These are phyloP conservation scores for Sarcocystis neurona DNA, from an alignment of 169 alveolate species.

Conservation along the genomic window DNA sequence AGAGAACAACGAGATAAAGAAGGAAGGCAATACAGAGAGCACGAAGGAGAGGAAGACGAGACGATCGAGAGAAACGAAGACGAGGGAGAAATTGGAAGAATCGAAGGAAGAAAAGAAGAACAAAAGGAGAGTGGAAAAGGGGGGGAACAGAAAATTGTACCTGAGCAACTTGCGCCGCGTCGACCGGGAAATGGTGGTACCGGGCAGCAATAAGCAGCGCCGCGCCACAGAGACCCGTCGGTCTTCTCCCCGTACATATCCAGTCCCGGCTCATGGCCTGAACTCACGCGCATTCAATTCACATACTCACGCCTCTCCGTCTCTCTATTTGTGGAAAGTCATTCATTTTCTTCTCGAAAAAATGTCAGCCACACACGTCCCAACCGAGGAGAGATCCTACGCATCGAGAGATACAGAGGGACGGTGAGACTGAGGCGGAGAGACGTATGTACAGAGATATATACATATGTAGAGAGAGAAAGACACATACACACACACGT, in stretches of 20 bases:
- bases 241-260: slow-evolving; percentile 98
- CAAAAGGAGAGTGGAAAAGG: background rate
- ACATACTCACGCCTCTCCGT: too few relatives aligned
- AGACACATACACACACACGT: too few relatives aligned
- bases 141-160: background rate
- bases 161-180: slow-evolving; percentile 59
- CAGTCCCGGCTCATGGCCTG: slow-evolving; percentile 96
- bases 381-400: too few relatives aligned
- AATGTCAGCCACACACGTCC: too few relatives aligned
- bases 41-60: background rate
- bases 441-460: background rate
- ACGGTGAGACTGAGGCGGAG: background rate
- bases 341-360: too few relatives aligned
- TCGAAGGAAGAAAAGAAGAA: background rate
- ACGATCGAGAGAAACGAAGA: background rate
- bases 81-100: too few relatives aligned
- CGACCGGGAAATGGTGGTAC: slow-evolving; percentile 89
- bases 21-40: background rate
- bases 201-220: slow-evolving; percentile 97
- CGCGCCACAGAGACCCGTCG: slow-evolving; percentile 99
- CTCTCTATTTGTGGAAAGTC: too few relatives aligned
- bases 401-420: background rate
- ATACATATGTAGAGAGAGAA: too few relatives aligned
- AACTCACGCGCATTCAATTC: too few relatives aligned
- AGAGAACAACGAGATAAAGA: background rate